Evolutionary conservation across 2,329 filamentous ascomycete species (phyloP), one percentile per base, ranked within the genome.

Genomic region (Colletotrichum spinosum): DNA sequence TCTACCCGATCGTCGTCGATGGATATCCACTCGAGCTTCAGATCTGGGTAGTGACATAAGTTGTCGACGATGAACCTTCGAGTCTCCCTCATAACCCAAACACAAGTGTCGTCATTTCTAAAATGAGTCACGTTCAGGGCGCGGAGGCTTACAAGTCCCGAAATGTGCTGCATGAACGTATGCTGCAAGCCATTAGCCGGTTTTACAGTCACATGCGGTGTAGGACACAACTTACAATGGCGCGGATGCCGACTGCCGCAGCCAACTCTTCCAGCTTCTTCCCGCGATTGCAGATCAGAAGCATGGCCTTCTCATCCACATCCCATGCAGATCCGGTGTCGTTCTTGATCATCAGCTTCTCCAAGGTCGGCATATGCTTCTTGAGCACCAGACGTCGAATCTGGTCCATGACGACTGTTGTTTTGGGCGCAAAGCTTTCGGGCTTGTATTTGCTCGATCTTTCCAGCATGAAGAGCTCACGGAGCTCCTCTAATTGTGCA

Each of bases 401-500:
- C 57, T 88, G 82, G n/a, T 85, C 82, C 8, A 88, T 86, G 0
- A 77, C 82, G 2, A 83, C 79, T 1, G 76, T 79, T 0, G 84
- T 83, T 59, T 80, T 83, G 6, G 82, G 79, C 2, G 84, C 82
- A 55, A 87, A 83, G 65, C 82, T 83, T 69, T 86, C 84, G 0
- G 85, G 82, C 60, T 84, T 83, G 60, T 83, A 78, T 69, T 85
- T 86, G 15, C 72, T 56, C 6, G 78, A 80, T 37, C 86, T 79
- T 73, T 90, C 87, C 35, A 90, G 74, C 69, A 91, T 73, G 68
- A 87, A 86, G 2, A 91, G 75, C 67, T 90, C 85, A n/a, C 84
- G 79, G 2, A 91, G 72, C 60, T 80, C 79, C 6, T 84, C 74
- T 2, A 90, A 79, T 59, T 86, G 80, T 3, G 81, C 79, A 12